A percentile compares a stretch with the other conserved stretches of the same genome.
phyloP scores from a whole-genome alignment of 2,329 filamentous ascomycete species.

The Gnomoniopsis smithogilvyi region DNA sequence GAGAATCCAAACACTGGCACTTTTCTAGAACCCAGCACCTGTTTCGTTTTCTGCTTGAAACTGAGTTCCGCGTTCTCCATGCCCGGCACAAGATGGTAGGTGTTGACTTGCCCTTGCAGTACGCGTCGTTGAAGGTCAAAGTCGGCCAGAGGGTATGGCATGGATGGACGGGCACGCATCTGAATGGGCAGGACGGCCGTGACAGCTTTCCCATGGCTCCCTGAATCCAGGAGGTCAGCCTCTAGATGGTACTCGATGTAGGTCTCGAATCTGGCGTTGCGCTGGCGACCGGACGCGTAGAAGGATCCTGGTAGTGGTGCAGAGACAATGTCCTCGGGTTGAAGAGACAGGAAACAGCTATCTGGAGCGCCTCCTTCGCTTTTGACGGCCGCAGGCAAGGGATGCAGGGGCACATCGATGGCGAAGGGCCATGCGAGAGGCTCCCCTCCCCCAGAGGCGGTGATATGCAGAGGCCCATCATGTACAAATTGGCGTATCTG shows the following conservation, averaged over 20 bases:
- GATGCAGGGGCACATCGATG: constrained; percentile 23
- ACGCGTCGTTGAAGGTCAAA: constrained; percentile 6
- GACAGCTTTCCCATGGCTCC: not conserved
- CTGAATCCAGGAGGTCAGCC: constrained; percentile 22
- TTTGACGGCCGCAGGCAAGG: not conserved
- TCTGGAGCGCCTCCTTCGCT: not conserved
- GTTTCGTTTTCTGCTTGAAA: constrained; percentile 30
- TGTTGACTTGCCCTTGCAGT: constrained; percentile 17
- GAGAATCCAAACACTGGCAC: constrained; percentile 29
- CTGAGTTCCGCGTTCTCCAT: constrained; percentile 28
- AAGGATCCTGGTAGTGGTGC: constrained; percentile 21
- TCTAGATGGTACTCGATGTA: constrained; percentile 34
- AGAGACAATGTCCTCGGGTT: constrained; percentile 3
- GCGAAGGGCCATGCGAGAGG: constrained; percentile 26
- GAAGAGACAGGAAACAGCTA: constrained; percentile 19
- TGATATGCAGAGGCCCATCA: constrained; percentile 26
- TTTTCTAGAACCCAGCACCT: constrained; percentile 30
- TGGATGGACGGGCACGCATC: constrained; percentile 10
- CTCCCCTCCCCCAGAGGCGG: not conserved
- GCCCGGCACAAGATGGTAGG: constrained; percentile 27
- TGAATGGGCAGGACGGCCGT: constrained; percentile 24
- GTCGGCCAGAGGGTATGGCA: constrained; percentile 21
- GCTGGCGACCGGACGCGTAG: constrained; percentile 1
- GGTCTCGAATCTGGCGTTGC: constrained; percentile 19
- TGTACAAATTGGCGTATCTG: constrained; percentile 4